Percentiles rank a stretch among this genome's conserved stretches.
Conservation (phyloP, 768 basidiomycete species). For the Boletus subcaerulescens region DNA sequence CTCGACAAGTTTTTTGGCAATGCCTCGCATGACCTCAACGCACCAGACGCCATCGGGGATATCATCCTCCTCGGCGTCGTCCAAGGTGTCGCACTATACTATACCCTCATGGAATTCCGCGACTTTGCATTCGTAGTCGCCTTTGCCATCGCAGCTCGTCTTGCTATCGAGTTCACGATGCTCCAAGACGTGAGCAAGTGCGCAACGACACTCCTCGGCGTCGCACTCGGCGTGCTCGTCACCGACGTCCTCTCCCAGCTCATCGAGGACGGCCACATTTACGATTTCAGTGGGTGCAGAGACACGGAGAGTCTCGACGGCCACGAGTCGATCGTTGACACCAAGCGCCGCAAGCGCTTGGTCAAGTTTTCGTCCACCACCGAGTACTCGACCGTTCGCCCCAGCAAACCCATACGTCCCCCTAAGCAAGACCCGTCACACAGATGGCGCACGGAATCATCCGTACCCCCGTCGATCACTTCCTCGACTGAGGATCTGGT, state of each 20-base stretch:
- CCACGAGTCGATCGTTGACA: constrained; percentile 10
- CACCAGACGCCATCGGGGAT: constrained; percentile 45
- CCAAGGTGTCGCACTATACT: constrained; percentile 75
- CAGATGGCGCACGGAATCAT: constrained; percentile 35
- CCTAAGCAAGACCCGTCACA: constrained; percentile 28
- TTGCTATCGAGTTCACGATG: constrained; percentile 59
- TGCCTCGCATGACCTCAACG: constrained; percentile 30
- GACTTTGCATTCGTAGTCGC: constrained; percentile 55
- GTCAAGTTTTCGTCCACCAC: constrained; percentile 47
- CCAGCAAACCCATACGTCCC: constrained; percentile 25
- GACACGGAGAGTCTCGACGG: constrained; percentile 22
- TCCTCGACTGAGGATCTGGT: constrained; percentile 67
- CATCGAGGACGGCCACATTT: constrained; percentile 47
- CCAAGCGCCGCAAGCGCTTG: constrained; percentile 37
- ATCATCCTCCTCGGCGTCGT: constrained; percentile 67
- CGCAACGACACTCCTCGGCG: constrained; percentile 60
- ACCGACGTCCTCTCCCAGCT: constrained; percentile 70
- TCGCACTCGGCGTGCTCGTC: constrained; percentile 64
- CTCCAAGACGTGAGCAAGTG: constrained; percentile 52
- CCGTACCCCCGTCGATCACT: constrained; percentile 51
- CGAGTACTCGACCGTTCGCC: constrained; percentile 27
- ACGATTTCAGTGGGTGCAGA: constrained; percentile 20
- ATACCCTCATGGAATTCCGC: constrained; percentile 53
- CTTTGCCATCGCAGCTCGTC: constrained; percentile 56
- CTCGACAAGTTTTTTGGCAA: constrained; percentile 55